A percentile compares a stretch with the other conserved stretches of the same genome.
phyloP scores from a whole-genome alignment of 768 basidiomycete genomes.

The Rhizopogon rudus region DNA sequence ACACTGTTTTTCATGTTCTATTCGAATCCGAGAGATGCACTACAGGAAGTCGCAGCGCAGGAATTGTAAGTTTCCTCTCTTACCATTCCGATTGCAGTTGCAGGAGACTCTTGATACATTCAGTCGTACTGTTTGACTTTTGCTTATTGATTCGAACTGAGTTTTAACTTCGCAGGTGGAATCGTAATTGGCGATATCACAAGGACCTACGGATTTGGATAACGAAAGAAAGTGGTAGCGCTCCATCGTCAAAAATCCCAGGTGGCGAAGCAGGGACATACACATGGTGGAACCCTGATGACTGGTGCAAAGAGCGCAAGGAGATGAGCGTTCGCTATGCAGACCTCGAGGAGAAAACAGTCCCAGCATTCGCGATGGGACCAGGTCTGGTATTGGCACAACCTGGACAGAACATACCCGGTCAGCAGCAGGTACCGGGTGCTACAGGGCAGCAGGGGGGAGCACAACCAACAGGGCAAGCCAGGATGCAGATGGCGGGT shows the following conservation, averaged over 20 bases:
- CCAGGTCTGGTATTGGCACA: slow-evolving; percentile 41
- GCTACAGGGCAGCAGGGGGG: slow-evolving; percentile 23
- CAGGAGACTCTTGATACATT: background rate
- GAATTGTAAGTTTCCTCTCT: slow-evolving; percentile 69
- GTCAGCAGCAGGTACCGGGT: slow-evolving; percentile 34
- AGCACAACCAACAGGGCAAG: slow-evolving; percentile 21
- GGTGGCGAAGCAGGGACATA: slow-evolving; percentile 86
- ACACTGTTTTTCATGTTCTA: slow-evolving; percentile 99
- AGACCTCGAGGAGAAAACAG: slow-evolving; percentile 71
- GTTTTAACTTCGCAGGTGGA: slow-evolving; percentile 51
- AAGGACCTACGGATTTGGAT: slow-evolving; percentile 81
- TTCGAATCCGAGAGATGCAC: slow-evolving; percentile 82
- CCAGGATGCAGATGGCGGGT: slow-evolving; percentile 31
- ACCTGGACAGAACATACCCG: slow-evolving; percentile 24
- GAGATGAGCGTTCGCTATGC: slow-evolving; percentile 72
- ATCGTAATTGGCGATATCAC: slow-evolving; percentile 95
- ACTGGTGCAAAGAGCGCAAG: slow-evolving; percentile 72
- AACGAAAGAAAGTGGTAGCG: slow-evolving; percentile 82
- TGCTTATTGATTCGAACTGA: slow-evolving; percentile 4
- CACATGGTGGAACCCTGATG: slow-evolving; percentile 85
- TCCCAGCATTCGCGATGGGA: slow-evolving; percentile 54
- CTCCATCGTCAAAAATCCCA: slow-evolving; percentile 69
- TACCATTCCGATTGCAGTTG: slow-evolving; percentile 1
- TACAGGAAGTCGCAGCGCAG: slow-evolving; percentile 93
- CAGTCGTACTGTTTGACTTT: background rate